These are phyloP conservation scores for Triangularia setosa DNA, from an alignment of 2,329 filamentous ascomycete species.

Conservation along the genomic window DNA sequence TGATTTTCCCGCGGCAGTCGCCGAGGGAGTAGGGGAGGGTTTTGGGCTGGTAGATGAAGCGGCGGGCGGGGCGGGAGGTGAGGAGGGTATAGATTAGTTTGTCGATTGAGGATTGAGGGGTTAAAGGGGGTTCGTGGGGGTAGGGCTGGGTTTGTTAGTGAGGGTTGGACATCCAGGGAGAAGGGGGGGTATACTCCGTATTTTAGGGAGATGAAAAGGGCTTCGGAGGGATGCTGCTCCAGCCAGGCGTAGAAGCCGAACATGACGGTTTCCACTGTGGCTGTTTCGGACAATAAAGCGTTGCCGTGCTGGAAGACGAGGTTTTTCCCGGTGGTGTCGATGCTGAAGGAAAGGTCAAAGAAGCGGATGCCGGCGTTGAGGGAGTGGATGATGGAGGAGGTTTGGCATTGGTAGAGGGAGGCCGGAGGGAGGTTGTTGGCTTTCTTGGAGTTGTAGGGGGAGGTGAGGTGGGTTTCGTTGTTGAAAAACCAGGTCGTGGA, in stretches of 20 bases:
- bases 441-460: conserved; percentile 37
- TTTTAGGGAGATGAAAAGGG: conserved; percentile 39
- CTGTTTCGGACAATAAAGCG: conserved; percentile 41
- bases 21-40: conserved; percentile 47
- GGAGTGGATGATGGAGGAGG: conserved; percentile 33
- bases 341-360: conserved; percentile 48
- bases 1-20: conserved; percentile 41
- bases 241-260: conserved; percentile 48
- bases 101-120: conserved; percentile 33
- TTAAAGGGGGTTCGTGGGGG: background rate
- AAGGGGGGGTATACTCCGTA: background rate
- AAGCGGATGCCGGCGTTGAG: conserved; percentile 45
- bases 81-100: conserved; percentile 35
- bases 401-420: conserved; percentile 41
- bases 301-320: conserved; percentile 47
- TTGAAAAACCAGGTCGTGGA: conserved; percentile 50
- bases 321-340: conserved; percentile 40
- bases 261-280: conserved; percentile 42
- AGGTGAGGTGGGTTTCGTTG: conserved; percentile 36
- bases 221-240: conserved; percentile 42
- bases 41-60: conserved; percentile 43
- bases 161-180: too few species aligned
- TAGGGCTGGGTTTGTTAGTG: background rate
- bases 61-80: conserved; percentile 35
- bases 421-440: conserved; percentile 19